A percentile compares a stretch with the other conserved stretches of the same genome.
Evolutionary conservation across 768 basidiomycete genomes (phyloP).

Genomic region (Amanita rimosa): DNA sequence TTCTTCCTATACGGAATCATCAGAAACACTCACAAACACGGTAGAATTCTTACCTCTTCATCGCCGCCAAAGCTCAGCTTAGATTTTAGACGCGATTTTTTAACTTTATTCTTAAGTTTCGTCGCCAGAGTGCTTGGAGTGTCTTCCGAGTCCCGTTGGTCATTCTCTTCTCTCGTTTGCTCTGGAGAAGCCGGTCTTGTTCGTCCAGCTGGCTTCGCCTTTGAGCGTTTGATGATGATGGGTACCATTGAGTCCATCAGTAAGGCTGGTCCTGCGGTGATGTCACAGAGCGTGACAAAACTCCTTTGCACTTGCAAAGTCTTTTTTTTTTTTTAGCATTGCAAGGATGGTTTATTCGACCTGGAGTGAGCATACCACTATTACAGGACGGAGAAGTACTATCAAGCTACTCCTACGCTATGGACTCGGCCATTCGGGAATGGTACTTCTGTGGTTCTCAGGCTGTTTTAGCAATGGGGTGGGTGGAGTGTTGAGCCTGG

Average conservation of each 20-base stretch:
- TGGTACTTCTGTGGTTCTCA: too few relatives aligned
- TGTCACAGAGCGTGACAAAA: too few relatives aligned
- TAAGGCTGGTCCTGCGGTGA: too few relatives aligned
- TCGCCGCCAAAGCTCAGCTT: conserved; percentile 70
- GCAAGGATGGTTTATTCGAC: too few relatives aligned
- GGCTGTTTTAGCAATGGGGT: too few relatives aligned
- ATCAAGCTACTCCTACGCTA: too few relatives aligned
- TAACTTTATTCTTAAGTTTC: conserved; percentile 63
- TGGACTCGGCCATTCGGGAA: too few relatives aligned
- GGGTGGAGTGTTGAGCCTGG: too few relatives aligned
- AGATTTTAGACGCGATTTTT: conserved; percentile 54
- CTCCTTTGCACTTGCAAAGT: too few relatives aligned
- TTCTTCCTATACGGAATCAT: conserved; percentile 28
- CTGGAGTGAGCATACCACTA: too few relatives aligned
- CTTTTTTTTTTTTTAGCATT: too few relatives aligned
- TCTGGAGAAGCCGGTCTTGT: conserved; percentile 32
- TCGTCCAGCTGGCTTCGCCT: conserved; percentile 28
- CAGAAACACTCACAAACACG: conserved; percentile 18
- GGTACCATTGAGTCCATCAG: conserved; percentile 30
- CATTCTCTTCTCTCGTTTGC: conserved; percentile 12
- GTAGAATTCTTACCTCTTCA: conserved; percentile 32
- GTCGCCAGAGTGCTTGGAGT: conserved; percentile 51
- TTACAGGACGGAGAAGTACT: too few relatives aligned
- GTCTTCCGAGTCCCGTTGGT: conserved; percentile 25
- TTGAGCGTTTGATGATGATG: conserved; percentile 39